Base-by-base conservation (phyloP, 2,329 filamentous ascomycete genomes). In the Alternaria tenuissima region DNA sequence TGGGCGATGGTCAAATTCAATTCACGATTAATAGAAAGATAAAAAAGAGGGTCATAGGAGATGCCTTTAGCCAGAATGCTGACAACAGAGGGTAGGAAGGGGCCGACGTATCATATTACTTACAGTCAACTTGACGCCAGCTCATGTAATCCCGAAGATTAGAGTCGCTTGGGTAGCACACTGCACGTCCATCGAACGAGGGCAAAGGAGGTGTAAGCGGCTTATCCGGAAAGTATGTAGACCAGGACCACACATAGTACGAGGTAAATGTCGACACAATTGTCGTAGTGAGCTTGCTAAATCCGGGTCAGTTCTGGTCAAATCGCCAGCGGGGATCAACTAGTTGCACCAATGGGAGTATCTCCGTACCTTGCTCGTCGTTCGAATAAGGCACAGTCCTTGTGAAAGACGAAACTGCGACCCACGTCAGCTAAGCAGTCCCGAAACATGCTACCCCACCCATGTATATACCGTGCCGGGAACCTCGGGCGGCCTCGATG, bases 111-210 rank as follows among this genome's bases (percentile, higher is more conserved):
- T 39, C 43, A 51, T 11, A 24, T 12, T 36, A 79, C 89, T 78
- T 77, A 95, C 95, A 98, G 78, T 99, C 95, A 43, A 92, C 95
- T 79, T 99, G 95, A 69, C 95, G 87, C 95, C 95, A 99, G 76
- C 91, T 94, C 85, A 99, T 88, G 78, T 99, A 99, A 81, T 99
- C 95, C 26, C 94, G 86, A 67, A 99, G 80, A 76, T 97, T 96
- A 70, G 86, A 84, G 7, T 91, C 84, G 57, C 87, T 91, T 0
- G 95, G 95, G 79, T 98, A 99, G 75, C 90, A 89, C 4, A 99
- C 93, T 16, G 93, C 93, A 52, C 95, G 85, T 0, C 94, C 94
- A 78, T 99, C 95, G 74, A 99, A 99, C 6, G 91, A 94, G 1
- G 95, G 95, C 12, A 96, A 81, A 5, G 92, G 91, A 5, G 89